These are phyloP conservation scores for Hamamelis virginiana DNA, from an alignment of 164 flowering plant genomes.

Conservation along the genomic window DNA sequence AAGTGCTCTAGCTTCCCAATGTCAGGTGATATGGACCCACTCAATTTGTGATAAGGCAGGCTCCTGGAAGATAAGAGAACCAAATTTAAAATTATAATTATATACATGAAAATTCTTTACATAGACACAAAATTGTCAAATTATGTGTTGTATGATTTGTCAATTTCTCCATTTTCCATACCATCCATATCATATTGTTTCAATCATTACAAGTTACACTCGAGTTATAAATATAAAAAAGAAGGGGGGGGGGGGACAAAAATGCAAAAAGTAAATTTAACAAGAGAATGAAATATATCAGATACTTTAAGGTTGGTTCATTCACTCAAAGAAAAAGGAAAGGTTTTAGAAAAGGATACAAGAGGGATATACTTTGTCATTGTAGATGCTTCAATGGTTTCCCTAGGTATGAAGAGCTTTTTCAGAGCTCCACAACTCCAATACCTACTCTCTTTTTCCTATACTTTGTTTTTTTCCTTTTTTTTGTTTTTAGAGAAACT, in stretches of 20 bases:
- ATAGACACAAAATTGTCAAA: not conserved
- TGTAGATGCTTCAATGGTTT: not conserved
- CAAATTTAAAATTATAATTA: not conserved
- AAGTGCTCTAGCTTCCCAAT: conserved; percentile 82
- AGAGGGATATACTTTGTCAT: not conserved
- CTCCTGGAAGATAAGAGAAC: conserved; percentile 45
- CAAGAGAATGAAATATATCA: not conserved
- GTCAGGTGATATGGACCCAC: conserved; percentile 88
- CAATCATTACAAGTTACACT: not conserved
- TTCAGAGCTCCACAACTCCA: not conserved
- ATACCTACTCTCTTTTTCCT: no score
- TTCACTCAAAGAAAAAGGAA: no score
- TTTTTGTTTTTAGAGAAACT: no score
- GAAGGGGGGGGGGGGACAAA: not conserved
- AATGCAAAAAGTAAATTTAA: not conserved
- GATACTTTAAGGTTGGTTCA: not conserved
- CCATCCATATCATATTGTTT: not conserved
- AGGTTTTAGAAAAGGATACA: not conserved
- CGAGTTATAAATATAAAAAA: not conserved
- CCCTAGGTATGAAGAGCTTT: not conserved
- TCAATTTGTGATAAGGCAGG: conserved; percentile 65
- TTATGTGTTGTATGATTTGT: not conserved
- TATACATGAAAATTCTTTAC: not conserved
- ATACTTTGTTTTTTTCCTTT: no score
- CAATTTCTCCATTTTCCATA: not conserved